Base-by-base conservation (phyloP, 208 protist species). In the Wallacemonas sp. region DNA sequence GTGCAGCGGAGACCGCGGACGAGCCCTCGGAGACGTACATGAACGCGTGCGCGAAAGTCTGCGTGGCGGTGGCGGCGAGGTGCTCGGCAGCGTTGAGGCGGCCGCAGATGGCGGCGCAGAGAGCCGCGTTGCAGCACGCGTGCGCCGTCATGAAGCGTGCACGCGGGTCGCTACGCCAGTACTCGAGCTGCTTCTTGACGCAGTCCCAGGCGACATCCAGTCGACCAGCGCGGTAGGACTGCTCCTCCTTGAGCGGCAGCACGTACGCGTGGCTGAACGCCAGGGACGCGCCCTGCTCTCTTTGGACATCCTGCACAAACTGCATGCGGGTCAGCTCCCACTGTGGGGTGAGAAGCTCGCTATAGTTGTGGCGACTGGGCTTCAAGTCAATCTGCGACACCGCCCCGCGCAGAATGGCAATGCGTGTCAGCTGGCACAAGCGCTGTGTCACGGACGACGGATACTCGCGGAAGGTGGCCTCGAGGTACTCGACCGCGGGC, bases 361-460 rank as follows among this genome's bases (percentile, higher is more conserved):
- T 70, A 50, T 63, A 78, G 65, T 86, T 89, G 71, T 89, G 79
- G 3, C 54, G 39, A 0, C 69, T 76, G 18, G 76, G 65, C 10
- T 65, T 52, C 39, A 65, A 83, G 5, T 77, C 23, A 18, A 89
- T 52, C 44, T 65, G 64, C 2, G 62, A 65, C 5, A 86, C 74
- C 4, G 25, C 25, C 12, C 83, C 79, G 1, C 79, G 65, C 57
- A 70, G 57, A 32, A 82, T 68, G 38, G 69, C 61, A 36, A 86
- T 71, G 5, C 77, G 71, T n/a, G 67, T 72, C 16, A 89, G 69
- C 50, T 79, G 65, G 32, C 70, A 83, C 48, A 89, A 26, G 20
- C 83, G 76, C 59, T 73, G 67, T 29, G 77, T 81, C 33, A 86
- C 54, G 12, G 54, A 26, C 8, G 70, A 66, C 44, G 63, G 28